Base-by-base conservation (phyloP, 2,329 filamentous ascomycete species). In the Dactylellina drechsleri region DNA sequence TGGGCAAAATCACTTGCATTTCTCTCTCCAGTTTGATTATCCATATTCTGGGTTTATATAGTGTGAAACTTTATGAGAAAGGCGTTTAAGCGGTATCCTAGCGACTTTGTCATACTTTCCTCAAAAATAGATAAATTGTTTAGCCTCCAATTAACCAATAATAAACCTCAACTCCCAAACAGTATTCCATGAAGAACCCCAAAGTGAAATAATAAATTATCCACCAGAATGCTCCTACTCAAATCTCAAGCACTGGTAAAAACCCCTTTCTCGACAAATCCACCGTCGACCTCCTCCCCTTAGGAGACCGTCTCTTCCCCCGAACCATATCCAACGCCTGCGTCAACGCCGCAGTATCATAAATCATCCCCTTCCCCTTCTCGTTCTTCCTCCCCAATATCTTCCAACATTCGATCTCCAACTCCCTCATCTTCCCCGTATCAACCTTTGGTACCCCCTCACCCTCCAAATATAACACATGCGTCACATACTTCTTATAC, bases 381-480 rank as follows among this genome's bases (percentile, higher is more conserved):
- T 77, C 76, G 54, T 78, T 77, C 59, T 65, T 77, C 56, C 66
- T 72, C 56, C 78, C 78, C 20, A 77, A 66, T 18, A 96, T 84
- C 66, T 89, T 86, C 13, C 96, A 86, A 15, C 89, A 89, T 79
- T 93, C 90, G 47, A 98, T 92, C 0, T 93, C 93, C 77, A 93
- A 81, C 16, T 83, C 82, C 2, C 83, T 83, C 50, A 97, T 84
- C 65, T 85, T 86, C 4, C 85, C 85, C 58, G 85, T 88, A 78
- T 96, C 88, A 0, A 97, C 90, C 2, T 81, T 83, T 0, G 93
- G 93, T 20, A 90, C 89, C 0, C 86, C 87, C 0, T 88, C 85
- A 0, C 89, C 90, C 49, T 93, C 91, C 0, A 97, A 83, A 80
- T 96, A 91, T 5, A 97, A 85, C 13, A 97, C 81, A 80, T 97